Evolutionary conservation across 441 rosid genomes (phyloP).

Genomic region (Populus trichocarpa): DNA sequence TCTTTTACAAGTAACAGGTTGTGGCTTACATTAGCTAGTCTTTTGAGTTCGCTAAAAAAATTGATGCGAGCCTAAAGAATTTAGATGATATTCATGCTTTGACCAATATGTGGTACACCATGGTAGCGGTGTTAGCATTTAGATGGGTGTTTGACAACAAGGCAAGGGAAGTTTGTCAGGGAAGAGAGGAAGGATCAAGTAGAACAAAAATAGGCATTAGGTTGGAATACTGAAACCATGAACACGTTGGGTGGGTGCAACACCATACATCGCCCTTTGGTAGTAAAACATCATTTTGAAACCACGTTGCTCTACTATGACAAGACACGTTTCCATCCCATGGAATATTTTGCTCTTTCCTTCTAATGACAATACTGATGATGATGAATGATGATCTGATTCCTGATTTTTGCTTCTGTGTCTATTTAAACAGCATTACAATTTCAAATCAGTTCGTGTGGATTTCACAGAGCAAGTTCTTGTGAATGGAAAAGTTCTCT

Average conservation of each 20-base stretch:
- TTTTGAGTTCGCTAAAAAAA: not conserved
- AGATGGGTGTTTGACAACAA: not conserved
- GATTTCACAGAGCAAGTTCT: conserved; percentile 62
- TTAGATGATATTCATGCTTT: not conserved
- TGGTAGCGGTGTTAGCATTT: not conserved
- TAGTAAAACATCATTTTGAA: not conserved
- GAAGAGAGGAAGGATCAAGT: not conserved
- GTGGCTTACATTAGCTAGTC: not conserved
- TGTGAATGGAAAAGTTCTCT: conserved; percentile 50
- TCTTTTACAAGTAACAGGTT: not conserved
- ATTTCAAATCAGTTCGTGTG: conserved; percentile 60
- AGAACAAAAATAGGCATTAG: not conserved
- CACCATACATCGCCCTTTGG: not conserved
- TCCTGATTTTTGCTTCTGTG: not conserved
- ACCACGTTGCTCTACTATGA: not conserved
- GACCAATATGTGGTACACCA: not conserved
- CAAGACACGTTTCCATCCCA: not conserved
- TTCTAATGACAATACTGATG: not conserved
- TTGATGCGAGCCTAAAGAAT: not conserved
- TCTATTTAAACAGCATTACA: conserved; percentile 36
- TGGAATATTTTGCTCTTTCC: not conserved
- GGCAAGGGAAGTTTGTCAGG: not conserved
- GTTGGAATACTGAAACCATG: not conserved
- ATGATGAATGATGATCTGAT: not conserved
- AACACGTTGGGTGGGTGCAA: not conserved